Conservation (phyloP, 768 basidiomycete genomes). For the Termitomyces sp. region DNA sequence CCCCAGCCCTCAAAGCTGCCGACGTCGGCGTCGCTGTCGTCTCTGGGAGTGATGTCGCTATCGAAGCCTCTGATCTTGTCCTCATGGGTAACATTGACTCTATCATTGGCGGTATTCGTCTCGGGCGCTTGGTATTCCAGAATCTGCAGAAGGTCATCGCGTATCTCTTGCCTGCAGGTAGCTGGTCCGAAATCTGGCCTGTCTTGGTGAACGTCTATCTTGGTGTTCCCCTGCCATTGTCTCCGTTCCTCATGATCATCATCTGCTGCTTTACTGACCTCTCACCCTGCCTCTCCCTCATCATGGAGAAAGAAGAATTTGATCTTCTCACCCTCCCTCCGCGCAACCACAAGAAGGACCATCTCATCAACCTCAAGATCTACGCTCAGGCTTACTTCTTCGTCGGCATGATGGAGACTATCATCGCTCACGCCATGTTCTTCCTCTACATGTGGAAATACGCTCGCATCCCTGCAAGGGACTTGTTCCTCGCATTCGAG, state of each 20-base stretch:
- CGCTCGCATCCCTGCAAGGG: conserved; percentile 32
- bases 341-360: conserved; percentile 19
- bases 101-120: conserved; percentile 56
- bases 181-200: conserved; percentile 58
- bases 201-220: conserved; percentile 56
- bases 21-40: conserved; percentile 61
- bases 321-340: conserved; percentile 20
- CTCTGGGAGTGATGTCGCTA: conserved; percentile 42
- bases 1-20: conserved; percentile 48
- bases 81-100: conserved; percentile 47
- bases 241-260: conserved; percentile 32
- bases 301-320: conserved; percentile 22
- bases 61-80: conserved; percentile 49
- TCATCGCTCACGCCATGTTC: conserved; percentile 24
- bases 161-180: conserved; percentile 49
- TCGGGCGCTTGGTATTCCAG: conserved; percentile 59
- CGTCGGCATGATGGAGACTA: conserved; percentile 19
- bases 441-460: conserved; percentile 41
- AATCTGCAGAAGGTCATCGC: conserved; percentile 54
- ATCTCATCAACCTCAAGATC: conserved; percentile 21
- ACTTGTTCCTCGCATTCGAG: conserved; percentile 41
- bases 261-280: conserved; percentile 23
- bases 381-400: conserved; percentile 19
- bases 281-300: conserved; percentile 14
- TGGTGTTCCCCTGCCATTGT: conserved; percentile 58